phyloP scores from a whole-genome alignment of 148 eudicot genomes.

The Rhododendron williamsianum region DNA sequence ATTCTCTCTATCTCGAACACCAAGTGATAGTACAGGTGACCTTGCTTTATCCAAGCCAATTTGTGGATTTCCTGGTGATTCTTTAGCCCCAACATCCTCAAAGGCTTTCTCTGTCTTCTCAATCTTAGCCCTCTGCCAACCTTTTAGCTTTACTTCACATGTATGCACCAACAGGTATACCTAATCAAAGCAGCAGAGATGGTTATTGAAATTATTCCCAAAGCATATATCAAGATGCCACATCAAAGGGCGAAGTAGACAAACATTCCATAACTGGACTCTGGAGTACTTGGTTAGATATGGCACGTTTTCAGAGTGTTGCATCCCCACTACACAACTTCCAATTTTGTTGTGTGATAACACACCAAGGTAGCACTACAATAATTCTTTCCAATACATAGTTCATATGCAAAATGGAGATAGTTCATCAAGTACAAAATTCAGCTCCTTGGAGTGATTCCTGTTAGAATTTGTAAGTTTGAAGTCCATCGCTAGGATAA shows the following conservation, averaged over 20 bases:
- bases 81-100: slow-evolving; percentile 34
- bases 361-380: background rate
- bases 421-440: background rate
- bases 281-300: background rate
- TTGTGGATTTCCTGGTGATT: slow-evolving; percentile 26
- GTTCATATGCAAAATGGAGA: background rate
- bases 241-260: background rate
- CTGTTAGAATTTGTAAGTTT: background rate
- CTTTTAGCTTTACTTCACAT: slow-evolving; percentile 47
- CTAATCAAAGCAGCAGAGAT: slow-evolving; percentile 27
- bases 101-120: slow-evolving; percentile 29
- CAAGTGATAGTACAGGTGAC: slow-evolving; percentile 23
- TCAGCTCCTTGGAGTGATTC: background rate
- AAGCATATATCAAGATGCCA: background rate
- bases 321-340: background rate
- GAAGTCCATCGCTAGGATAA: background rate
- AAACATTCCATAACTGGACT: background rate
- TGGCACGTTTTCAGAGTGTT: background rate
- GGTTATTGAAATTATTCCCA: slow-evolving; percentile 7
- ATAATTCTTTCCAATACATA: background rate
- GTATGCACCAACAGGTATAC: slow-evolving; percentile 86
- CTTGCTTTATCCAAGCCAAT: slow-evolving; percentile 27
- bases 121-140: slow-evolving; percentile 27
- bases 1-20: slow-evolving; percentile 27
- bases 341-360: background rate